Evolutionary conservation across 2,329 filamentous ascomycete species (phyloP), one percentile per base, ranked within the genome.

Genomic region (Monosporascus ibericus): DNA sequence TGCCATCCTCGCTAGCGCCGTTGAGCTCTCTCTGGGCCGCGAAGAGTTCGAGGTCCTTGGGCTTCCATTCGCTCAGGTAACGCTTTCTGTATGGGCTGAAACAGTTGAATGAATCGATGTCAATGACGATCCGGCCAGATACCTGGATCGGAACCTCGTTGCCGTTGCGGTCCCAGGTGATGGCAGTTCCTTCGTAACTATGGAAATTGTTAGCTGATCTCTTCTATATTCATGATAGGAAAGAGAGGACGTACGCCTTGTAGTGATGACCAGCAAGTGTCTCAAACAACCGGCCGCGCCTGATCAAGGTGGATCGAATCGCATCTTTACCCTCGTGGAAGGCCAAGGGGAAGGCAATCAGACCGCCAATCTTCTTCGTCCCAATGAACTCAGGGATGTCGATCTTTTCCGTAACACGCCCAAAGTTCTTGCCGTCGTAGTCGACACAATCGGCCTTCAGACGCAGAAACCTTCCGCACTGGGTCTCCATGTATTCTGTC

Each of bases 401-500:
- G 49, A 75, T 67, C 11, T 55, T 58, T 27, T 69, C 58, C 6
- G 61, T 55, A 8, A 63, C 60, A 52, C 72, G 72, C 9, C 77
- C 76, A 58, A 80, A 78, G 1, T 61, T 66, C 50, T 70, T 70
- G 22, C 78, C 77, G 51, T 77, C 70, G 63, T 74, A 78, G 46
- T 79, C 75, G 48, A 80, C 68, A 34, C 72, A 70, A 48, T 71
- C 66, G 53, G 68, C 70, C 6, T 66, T 57, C 20, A 79, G 57
- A 1, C 63, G 55, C 62, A 78, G 69, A 17, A 68, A 68, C 5
- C 68, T 61, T 9, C 70, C 72, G 36, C 70, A 72, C 3, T 63
- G 59, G 18, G 66, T 73, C 48, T 65, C 60, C 50, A 58, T 66
- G 55, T 74, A 74, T 48, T 69, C 61, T 1, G 69, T 67, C 49